Base-by-base conservation (phyloP, 139 green algal species). In the Chlorella sp. region DNA sequence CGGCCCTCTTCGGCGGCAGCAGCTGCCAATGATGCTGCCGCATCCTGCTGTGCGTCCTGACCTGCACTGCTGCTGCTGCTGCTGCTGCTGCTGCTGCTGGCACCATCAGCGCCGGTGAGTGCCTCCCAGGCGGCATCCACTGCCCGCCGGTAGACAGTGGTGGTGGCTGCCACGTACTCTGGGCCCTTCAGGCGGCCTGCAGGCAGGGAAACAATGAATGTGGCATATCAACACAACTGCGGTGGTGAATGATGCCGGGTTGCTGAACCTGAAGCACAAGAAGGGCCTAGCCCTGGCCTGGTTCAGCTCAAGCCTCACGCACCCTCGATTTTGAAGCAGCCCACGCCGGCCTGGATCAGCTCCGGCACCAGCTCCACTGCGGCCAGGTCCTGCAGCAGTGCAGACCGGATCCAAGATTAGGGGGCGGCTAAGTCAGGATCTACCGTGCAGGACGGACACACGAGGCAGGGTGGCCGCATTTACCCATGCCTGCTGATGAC, bases 281-380 rank as follows among this genome's bases (percentile, higher is more conserved):
- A 51, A 51, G n/a, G n/a, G 9, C 44, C 44, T 16, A 51, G 44
- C 44, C 44, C 44, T 16, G 44, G 44, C 44, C 44, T 51, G 44
- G n/a, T n/a, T 51, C 7, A 51, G 44, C 44, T 51, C 44, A 51
- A 51, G 44, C 44, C 7, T 51, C 7, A 12, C 70, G 80, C 39
- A 34, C 94, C 94, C 86, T 97, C 94, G 65, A 97, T 97, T 74
- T 97, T 98, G 74, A 98, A 93, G 89, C 92, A 96, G 30, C 63
- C 68, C 47, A 98, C 95, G 4, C 95, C 94, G 2, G 94, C 93
- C 2, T 83, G 44, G 12, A 98, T 94, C 30, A 97, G 88, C 30
- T 92, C 85, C 0, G 94, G 94, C 21, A 97, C 89, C 80, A 91
- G 85, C 25, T 63, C 68, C 38, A 72, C 36, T 0, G 93, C 93